A percentile compares a stretch with the other conserved stretches of the same genome.
phyloP scores from a whole-genome alignment of 768 basidiomycete species.

The Psilocybe cubensis region DNA sequence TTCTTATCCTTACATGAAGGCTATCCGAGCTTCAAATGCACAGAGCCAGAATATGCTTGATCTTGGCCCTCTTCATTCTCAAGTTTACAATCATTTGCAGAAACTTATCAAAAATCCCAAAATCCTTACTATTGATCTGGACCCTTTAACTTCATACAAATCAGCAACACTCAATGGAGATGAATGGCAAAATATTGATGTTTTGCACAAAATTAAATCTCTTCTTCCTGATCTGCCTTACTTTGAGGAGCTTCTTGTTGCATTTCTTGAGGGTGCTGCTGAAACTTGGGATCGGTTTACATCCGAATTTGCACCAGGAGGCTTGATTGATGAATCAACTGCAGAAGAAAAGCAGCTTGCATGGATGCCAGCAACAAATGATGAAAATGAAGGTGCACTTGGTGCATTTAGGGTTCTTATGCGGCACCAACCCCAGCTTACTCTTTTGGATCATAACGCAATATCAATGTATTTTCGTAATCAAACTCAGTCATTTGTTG shows the following conservation, averaged over 20 bases:
- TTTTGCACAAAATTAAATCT: background rate
- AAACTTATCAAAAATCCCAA: slow-evolving; percentile 18
- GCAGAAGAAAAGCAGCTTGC: too few relatives aligned
- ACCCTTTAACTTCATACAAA: background rate
- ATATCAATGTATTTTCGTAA: background rate
- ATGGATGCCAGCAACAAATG: too few relatives aligned
- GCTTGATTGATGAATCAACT: too few relatives aligned
- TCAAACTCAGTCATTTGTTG: background rate
- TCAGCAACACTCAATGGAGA: slow-evolving; percentile 8
- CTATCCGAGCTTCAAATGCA: slow-evolving; percentile 18
- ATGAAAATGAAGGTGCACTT: too few relatives aligned
- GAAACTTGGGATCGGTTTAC: too few relatives aligned
- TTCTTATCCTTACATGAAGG: slow-evolving; percentile 30
- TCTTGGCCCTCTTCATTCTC: slow-evolving; percentile 28
- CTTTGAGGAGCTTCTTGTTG: background rate
- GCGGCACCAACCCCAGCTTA: too few relatives aligned
- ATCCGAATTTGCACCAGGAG: too few relatives aligned
- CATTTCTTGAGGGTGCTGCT: too few relatives aligned
- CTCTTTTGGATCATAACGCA: background rate
- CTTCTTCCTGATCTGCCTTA: slow-evolving; percentile 6
- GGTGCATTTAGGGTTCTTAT: too few relatives aligned
- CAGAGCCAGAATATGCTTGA: slow-evolving; percentile 26
- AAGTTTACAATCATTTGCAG: slow-evolving; percentile 19
- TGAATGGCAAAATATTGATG: slow-evolving; percentile 2
- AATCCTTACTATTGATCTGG: slow-evolving; percentile 5